Evolutionary conservation across 495 filamentous ascomycete species (phyloP).

Genomic region (Choiromyces venosus): DNA sequence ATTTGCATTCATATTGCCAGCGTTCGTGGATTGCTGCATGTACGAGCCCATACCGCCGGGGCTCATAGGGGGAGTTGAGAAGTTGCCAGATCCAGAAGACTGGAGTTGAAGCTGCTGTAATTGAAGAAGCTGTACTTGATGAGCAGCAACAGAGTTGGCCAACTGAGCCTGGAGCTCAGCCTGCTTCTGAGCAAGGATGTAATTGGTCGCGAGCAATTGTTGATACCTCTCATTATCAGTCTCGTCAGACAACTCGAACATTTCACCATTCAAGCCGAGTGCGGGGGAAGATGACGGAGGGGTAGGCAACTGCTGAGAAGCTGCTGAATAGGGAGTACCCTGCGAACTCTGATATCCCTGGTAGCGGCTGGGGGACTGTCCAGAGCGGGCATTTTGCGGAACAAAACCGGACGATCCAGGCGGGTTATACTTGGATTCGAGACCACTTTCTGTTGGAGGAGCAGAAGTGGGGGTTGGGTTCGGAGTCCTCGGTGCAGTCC

Average conservation of each 20-base stretch:
- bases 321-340: slow-evolving; percentile 10
- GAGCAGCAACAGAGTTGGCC: slow-evolving; percentile 37
- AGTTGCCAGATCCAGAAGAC: slow-evolving; percentile 36
- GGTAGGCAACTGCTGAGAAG: slow-evolving; percentile 34
- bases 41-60: slow-evolving; percentile 47
- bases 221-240: slow-evolving; percentile 35
- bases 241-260: slow-evolving; percentile 30
- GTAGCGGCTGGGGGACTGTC: slow-evolving; percentile 27
- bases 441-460: slow-evolving; percentile 39
- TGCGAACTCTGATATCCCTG: slow-evolving; percentile 28
- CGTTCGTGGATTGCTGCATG: slow-evolving; percentile 48
- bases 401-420: slow-evolving; percentile 20
- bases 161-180: slow-evolving; percentile 41
- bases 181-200: slow-evolving; percentile 43
- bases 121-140: slow-evolving; percentile 43
- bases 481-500: slow-evolving; percentile 86
- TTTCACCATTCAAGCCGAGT: slow-evolving; percentile 35
- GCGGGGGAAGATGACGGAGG: slow-evolving; percentile 39
- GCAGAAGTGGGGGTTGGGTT: slow-evolving; percentile 49
- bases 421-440: slow-evolving; percentile 34
- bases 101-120: slow-evolving; percentile 48
- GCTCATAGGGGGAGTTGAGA: slow-evolving; percentile 45
- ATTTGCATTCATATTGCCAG: slow-evolving; percentile 57
- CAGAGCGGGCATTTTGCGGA: slow-evolving; percentile 18
- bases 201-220: slow-evolving; percentile 38